A percentile compares a stretch with the other conserved stretches of the same genome.
These are phyloP conservation scores for Hemisphaericaspora xylanilytica DNA, from an alignment of 1,139 yeast species.

Conservation along the genomic window DNA sequence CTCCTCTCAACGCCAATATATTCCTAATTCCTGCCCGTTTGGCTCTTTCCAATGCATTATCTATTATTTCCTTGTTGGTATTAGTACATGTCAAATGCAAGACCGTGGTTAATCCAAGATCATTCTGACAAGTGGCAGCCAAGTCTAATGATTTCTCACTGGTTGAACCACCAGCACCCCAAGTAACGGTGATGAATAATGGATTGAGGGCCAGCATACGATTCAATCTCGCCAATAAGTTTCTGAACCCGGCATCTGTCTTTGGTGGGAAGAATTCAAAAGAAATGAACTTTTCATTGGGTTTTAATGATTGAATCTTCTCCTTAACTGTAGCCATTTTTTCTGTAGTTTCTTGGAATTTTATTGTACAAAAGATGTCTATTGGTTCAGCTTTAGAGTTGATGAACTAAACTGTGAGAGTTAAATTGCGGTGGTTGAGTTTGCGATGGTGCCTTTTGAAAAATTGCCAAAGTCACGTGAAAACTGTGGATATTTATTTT, in stretches of 20 bases:
- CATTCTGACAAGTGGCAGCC: conserved; percentile 74
- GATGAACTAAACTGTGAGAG: too few relatives aligned
- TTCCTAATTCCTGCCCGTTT: conserved; percentile 75
- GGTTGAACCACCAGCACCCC: conserved; percentile 99
- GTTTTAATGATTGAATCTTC: conserved; percentile 47
- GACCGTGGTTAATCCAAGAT: conserved; percentile 80
- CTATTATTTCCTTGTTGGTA: conserved; percentile 73
- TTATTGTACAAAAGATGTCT: too few relatives aligned
- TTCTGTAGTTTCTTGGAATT: too few relatives aligned
- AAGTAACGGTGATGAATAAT: conserved; percentile 84
- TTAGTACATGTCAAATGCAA: conserved; percentile 96
- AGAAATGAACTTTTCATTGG: conserved; percentile 67
- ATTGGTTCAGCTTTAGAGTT: too few relatives aligned
- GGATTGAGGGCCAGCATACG: conserved; percentile 91
- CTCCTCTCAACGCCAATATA: conserved; percentile 91
- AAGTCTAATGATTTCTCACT: conserved; percentile 81
- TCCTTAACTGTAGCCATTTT: conserved; percentile 30
- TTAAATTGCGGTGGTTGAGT: too few relatives aligned
- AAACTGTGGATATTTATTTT: background rate
- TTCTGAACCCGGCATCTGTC: conserved; percentile 82
- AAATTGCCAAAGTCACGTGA: conserved; percentile 1
- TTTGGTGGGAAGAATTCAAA: conserved; percentile 97
- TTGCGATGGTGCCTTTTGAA: too few relatives aligned
- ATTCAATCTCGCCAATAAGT: conserved; percentile 78
- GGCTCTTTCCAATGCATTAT: conserved; percentile 74